Evolutionary conservation across 176 grass and related monocot genomes (phyloP).

Genomic region (Avena sativa): DNA sequence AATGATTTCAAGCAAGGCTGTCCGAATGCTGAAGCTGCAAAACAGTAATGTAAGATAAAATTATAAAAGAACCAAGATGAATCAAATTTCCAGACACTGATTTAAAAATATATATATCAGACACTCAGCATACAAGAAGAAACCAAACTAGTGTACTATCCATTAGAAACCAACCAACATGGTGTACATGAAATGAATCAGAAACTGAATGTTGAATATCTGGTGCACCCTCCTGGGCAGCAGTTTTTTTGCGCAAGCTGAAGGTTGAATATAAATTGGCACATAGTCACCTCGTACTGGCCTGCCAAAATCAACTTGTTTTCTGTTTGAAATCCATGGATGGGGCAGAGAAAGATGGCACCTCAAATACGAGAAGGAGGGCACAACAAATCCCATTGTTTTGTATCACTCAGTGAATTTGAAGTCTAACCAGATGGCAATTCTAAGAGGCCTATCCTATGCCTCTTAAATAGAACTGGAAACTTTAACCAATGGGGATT

Average conservation of each 20-base stretch:
- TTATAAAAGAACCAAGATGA: neutral
- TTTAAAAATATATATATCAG: neutral
- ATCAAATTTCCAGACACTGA: neutral
- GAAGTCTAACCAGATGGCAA: neutral
- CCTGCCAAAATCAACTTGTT: constrained; percentile 41
- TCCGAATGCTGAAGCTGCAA: constrained; percentile 48
- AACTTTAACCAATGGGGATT: neutral
- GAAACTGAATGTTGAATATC: neutral
- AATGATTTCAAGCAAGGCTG: constrained; percentile 39
- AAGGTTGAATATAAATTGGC: constrained; percentile 18
- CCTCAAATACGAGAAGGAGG: neutral
- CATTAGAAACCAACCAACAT: constrained; percentile 6
- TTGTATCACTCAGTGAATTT: constrained; percentile 20
- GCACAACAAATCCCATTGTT: constrained; percentile 44
- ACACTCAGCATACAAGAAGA: neutral
- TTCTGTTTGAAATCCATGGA: constrained; percentile 16
- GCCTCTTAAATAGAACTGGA: constrained; percentile 44
- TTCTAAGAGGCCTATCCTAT: constrained; percentile 15
- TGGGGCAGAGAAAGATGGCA: constrained; percentile 10
- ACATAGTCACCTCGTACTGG: constrained; percentile 26
- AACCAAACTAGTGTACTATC: neutral
- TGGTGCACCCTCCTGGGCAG: neutral
- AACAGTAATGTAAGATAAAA: constrained; percentile 18
- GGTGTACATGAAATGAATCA: constrained; percentile 16
- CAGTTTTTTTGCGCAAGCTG: neutral